Percentiles rank a stretch among this genome's conserved stretches.
Evolutionary conservation across 2,329 filamentous ascomycete genomes (phyloP).

Genomic region (Trichocomaceae sp.): DNA sequence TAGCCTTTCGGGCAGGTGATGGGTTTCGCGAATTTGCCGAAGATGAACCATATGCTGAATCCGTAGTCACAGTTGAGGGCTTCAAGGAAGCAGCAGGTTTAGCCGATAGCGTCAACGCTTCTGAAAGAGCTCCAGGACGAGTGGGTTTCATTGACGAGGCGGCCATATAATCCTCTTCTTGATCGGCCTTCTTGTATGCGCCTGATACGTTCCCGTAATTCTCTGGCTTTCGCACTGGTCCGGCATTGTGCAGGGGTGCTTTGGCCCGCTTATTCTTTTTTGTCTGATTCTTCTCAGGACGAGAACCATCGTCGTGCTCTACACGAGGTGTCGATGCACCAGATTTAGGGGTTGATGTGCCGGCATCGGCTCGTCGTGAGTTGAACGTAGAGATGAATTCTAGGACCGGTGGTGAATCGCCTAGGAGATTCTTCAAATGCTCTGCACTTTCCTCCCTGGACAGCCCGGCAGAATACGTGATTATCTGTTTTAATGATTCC

Average conservation of each 20-base stretch:
- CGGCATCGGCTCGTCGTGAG: conserved; percentile 46
- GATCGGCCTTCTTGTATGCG: conserved; percentile 67
- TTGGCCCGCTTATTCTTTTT: conserved; percentile 52
- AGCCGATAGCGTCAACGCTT: conserved; percentile 44
- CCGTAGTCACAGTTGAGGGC: conserved; percentile 32
- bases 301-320: conserved; percentile 11
- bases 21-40: conserved; percentile 42
- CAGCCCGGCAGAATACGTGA: conserved; percentile 72
- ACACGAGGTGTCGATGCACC: conserved; percentile 3
- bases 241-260: conserved; percentile 53
- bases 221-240: conserved; percentile 56
- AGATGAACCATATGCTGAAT: conserved; percentile 32
- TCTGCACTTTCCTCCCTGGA: conserved; percentile 71
- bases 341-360: conserved; percentile 17
- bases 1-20: conserved; percentile 28
- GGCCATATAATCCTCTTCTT: conserved; percentile 67
- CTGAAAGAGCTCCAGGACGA: conserved; percentile 33
- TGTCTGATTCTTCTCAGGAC: conserved; percentile 35
- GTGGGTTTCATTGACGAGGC: conserved; percentile 35
- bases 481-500: conserved; percentile 72
- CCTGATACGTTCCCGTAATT: conserved; percentile 59
- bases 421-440: conserved; percentile 81
- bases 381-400: conserved; percentile 73
- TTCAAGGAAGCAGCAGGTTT: conserved; percentile 44
- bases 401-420: conserved; percentile 68